Percentiles rank a stretch among this genome's conserved stretches.
Conservation (phyloP, 148 eudicot species). For the Nepenthes gracilis region DNA sequence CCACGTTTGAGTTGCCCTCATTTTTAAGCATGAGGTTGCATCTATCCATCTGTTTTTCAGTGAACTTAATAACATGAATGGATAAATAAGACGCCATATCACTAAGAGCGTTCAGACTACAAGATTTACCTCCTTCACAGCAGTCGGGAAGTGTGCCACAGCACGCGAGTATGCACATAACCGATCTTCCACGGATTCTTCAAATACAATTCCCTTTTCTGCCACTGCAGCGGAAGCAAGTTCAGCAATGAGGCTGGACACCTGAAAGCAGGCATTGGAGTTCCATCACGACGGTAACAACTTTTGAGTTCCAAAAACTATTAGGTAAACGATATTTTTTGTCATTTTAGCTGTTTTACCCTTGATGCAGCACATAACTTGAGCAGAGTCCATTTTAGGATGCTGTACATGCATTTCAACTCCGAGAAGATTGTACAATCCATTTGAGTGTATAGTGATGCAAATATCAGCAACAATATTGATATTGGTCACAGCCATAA, state of each 20-base stretch:
- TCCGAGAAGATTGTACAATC: too few relatives aligned
- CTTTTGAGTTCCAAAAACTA: not conserved
- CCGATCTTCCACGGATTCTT: slow-evolving; percentile 65
- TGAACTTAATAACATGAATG: not conserved
- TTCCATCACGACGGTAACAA: not conserved
- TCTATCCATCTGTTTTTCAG: not conserved
- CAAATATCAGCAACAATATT: too few relatives aligned
- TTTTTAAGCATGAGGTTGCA: too few relatives aligned
- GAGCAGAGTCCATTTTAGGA: too few relatives aligned
- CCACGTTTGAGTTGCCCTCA: too few relatives aligned
- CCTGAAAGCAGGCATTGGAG: slow-evolving; percentile 28
- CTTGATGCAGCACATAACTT: not conserved
- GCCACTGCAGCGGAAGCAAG: slow-evolving; percentile 78
- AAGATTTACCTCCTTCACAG: slow-evolving; percentile 78
- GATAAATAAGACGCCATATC: too few relatives aligned
- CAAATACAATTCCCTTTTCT: slow-evolving; percentile 71
- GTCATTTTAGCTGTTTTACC: not conserved
- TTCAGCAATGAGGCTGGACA: slow-evolving; percentile 63
- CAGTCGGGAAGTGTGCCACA: slow-evolving; percentile 96
- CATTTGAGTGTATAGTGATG: too few relatives aligned
- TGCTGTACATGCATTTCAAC: too few relatives aligned
- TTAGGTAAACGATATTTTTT: too few relatives aligned
- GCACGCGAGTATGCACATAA: slow-evolving; percentile 93
- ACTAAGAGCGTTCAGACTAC: not conserved
- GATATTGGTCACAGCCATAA: too few relatives aligned